Percentiles rank a stretch among this genome's conserved stretches.
Evolutionary conservation across 345 rosid species (phyloP).

Genomic region (Euphorbia lathyris): DNA sequence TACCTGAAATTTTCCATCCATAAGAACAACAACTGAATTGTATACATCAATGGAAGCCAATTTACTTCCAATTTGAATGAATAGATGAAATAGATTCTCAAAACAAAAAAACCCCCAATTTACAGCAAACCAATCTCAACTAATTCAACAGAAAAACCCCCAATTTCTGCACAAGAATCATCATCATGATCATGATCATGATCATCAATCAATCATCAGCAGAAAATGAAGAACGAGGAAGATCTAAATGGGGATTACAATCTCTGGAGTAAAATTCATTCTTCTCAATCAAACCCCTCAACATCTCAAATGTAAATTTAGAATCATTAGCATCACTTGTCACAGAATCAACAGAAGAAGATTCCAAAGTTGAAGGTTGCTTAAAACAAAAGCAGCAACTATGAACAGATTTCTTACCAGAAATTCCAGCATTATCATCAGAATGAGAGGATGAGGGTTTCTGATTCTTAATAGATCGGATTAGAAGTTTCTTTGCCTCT

Average conservation of each 20-base stretch:
- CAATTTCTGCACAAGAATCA: neutral
- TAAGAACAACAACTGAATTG: neutral
- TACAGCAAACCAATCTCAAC: neutral
- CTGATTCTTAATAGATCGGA: neutral
- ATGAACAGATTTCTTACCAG: conserved; percentile 14
- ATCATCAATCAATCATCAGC: conserved; percentile 7
- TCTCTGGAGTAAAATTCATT: conserved; percentile 53
- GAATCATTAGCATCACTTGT: conserved; percentile 52
- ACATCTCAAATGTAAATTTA: conserved; percentile 39
- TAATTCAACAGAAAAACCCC: neutral
- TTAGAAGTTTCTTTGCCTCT: conserved; percentile 17
- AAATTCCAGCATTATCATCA: neutral
- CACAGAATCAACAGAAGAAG: conserved; percentile 33
- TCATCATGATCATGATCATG: neutral
- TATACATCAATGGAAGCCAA: neutral
- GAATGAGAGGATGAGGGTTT: conserved; percentile 12
- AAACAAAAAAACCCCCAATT: neutral
- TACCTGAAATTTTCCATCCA: no score
- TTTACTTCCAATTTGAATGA: neutral
- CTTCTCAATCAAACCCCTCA: conserved; percentile 42
- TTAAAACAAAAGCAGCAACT: conserved; percentile 35
- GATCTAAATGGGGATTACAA: conserved; percentile 41
- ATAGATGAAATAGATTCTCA: neutral
- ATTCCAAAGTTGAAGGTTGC: conserved; percentile 29
- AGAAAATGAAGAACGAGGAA: neutral